These are phyloP conservation scores for Beverwykella pulmonaria DNA, from an alignment of 495 filamentous ascomycete species.

Conservation along the genomic window DNA sequence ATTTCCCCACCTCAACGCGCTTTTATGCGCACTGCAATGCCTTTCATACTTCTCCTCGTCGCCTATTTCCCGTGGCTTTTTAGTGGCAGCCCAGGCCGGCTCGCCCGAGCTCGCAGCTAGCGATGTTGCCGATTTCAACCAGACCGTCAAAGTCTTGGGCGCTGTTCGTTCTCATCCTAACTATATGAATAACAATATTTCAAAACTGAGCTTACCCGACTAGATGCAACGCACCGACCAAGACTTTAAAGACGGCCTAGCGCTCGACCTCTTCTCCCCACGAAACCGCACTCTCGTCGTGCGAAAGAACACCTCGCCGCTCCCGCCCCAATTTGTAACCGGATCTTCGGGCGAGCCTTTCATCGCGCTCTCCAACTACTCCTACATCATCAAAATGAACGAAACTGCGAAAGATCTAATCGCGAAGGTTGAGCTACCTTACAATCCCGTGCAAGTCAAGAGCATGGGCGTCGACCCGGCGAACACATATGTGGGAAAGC, in stretches of 20 bases:
- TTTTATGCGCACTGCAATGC: neutral
- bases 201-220: neutral
- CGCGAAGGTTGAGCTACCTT: slow-evolving; percentile 10
- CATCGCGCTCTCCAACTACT: slow-evolving; percentile 10
- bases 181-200: too few species aligned
- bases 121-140: too few species aligned
- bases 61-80: neutral
- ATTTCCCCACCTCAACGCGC: neutral
- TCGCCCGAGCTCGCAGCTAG: too few species aligned
- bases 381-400: slow-evolving; percentile 6
- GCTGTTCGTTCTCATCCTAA: too few species aligned
- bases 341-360: slow-evolving; percentile 7
- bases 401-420: slow-evolving; percentile 18
- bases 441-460: neutral
- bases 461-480: slow-evolving; percentile 1
- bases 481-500: slow-evolving; percentile 16
- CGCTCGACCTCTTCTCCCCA: slow-evolving; percentile 11
- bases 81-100: too few species aligned
- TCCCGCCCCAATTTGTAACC: neutral
- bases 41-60: neutral
- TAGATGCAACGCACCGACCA: slow-evolving; percentile 16
- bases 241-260: slow-evolving; percentile 13
- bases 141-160: too few species aligned
- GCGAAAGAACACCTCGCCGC: slow-evolving; percentile 1
- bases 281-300: slow-evolving; percentile 10